phyloP scores from a whole-genome alignment of 75 land plant species.

The Picea glauca region DNA sequence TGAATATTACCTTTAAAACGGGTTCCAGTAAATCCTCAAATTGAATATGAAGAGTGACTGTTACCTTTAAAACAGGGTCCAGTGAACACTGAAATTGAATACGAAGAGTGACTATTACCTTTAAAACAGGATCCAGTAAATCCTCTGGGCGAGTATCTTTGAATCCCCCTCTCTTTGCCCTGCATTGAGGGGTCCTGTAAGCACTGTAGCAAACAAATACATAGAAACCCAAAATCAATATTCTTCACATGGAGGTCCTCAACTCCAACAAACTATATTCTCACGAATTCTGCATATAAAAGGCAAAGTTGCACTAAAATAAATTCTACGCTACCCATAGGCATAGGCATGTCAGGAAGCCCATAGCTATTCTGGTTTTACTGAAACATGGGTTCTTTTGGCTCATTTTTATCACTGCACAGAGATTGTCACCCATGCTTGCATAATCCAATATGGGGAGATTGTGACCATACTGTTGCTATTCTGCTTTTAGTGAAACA shows the following conservation, averaged over 20 bases:
- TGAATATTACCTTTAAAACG: too few relatives aligned
- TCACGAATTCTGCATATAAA: background rate
- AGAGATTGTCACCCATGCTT: too few relatives aligned
- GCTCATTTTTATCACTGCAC: too few relatives aligned
- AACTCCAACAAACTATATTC: background rate
- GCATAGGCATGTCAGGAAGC: too few relatives aligned
- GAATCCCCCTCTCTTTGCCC: conserved; percentile 23
- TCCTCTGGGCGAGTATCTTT: conserved; percentile 21
- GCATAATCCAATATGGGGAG: too few relatives aligned
- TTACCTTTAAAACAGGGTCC: conserved; percentile 15
- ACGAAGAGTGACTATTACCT: background rate
- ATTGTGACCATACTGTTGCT: too few relatives aligned
- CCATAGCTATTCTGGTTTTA: too few relatives aligned
- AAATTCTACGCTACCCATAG: too few relatives aligned
- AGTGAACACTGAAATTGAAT: background rate
- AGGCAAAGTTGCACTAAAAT: too few relatives aligned
- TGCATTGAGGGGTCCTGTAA: conserved; percentile 24
- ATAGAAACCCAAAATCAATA: background rate
- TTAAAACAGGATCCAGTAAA: conserved; percentile 9
- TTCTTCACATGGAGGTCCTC: background rate
- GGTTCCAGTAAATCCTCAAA: too few relatives aligned
- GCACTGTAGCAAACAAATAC: conserved; percentile 14
- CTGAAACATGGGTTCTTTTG: too few relatives aligned
- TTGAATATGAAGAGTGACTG: background rate
- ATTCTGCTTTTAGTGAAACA: too few relatives aligned